These are phyloP conservation scores for Cajanus cajan DNA, from an alignment of 306 rosid genomes.

Conservation along the genomic window DNA sequence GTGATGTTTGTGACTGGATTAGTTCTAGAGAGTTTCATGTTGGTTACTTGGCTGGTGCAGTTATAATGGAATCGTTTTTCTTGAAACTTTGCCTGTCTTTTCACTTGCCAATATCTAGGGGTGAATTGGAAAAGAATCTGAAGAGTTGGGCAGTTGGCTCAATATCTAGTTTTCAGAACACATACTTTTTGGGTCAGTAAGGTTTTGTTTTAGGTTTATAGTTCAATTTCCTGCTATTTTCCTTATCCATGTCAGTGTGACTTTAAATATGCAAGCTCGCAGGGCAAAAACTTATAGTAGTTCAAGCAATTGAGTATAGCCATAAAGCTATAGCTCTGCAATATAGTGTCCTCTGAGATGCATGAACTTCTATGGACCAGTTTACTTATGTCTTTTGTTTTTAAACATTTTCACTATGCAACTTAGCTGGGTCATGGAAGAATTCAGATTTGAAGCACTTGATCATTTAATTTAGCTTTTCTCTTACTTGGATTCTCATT, in stretches of 20 bases:
- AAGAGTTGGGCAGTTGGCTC: conserved; percentile 71
- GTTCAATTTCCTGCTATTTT: conserved; percentile 18
- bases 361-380: background rate
- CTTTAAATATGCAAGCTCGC: background rate
- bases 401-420: background rate
- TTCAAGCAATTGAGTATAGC: background rate
- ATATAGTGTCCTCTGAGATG: background rate
- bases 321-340: background rate
- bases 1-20: conserved; percentile 46
- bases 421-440: background rate
- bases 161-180: conserved; percentile 56
- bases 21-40: conserved; percentile 44
- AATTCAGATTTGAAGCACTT: background rate
- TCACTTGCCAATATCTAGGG: conserved; percentile 25
- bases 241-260: background rate
- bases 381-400: background rate
- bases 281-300: background rate
- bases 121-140: conserved; percentile 52
- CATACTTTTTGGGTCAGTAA: conserved; percentile 66
- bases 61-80: conserved; percentile 54
- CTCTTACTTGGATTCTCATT: background rate
- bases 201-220: background rate
- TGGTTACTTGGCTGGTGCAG: conserved; percentile 61
- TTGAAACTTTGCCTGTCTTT: conserved; percentile 53
- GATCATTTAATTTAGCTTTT: conserved; percentile 9